These are phyloP conservation scores for Pichia insulana DNA, from an alignment of 805 yeast species.

Conservation along the genomic window DNA sequence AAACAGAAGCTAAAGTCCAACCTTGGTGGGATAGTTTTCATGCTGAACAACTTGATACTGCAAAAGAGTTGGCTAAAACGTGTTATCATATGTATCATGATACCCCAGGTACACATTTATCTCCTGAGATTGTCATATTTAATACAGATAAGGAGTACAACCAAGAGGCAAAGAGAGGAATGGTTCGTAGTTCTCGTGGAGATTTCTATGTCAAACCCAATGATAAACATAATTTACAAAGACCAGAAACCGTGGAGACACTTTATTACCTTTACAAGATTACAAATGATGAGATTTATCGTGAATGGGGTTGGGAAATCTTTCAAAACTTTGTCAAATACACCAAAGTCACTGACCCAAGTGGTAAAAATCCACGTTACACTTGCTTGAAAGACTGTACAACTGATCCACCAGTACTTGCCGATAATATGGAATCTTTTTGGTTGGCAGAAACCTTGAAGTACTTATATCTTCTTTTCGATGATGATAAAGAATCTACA, in stretches of 20 bases:
- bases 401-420: slow-evolving; percentile 37
- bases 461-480: slow-evolving; percentile 72
- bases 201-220: slow-evolving; percentile 52
- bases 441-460: slow-evolving; percentile 93
- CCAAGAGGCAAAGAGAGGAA: background rate
- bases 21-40: slow-evolving; percentile 49
- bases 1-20: slow-evolving; percentile 44
- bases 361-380: slow-evolving; percentile 30
- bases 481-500: slow-evolving; percentile 31
- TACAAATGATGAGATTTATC: slow-evolving; percentile 71
- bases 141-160: slow-evolving; percentile 29
- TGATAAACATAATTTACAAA: slow-evolving; percentile 79
- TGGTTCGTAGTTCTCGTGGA: background rate
- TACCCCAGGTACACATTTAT: slow-evolving; percentile 60
- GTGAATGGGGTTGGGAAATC: slow-evolving; percentile 86
- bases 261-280: slow-evolving; percentile 70
- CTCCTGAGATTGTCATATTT: slow-evolving; percentile 87
- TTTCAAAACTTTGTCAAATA: slow-evolving; percentile 60
- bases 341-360: slow-evolving; percentile 39
- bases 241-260: slow-evolving; percentile 92
- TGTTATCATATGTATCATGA: slow-evolving; percentile 81
- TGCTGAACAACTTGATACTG: slow-evolving; percentile 60
- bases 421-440: slow-evolving; percentile 82
- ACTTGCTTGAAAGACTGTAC: slow-evolving; percentile 64
- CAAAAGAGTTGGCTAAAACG: slow-evolving; percentile 64